phyloP scores from a whole-genome alignment of 2,329 filamentous ascomycete species.

The Colletotrichum sp. region DNA sequence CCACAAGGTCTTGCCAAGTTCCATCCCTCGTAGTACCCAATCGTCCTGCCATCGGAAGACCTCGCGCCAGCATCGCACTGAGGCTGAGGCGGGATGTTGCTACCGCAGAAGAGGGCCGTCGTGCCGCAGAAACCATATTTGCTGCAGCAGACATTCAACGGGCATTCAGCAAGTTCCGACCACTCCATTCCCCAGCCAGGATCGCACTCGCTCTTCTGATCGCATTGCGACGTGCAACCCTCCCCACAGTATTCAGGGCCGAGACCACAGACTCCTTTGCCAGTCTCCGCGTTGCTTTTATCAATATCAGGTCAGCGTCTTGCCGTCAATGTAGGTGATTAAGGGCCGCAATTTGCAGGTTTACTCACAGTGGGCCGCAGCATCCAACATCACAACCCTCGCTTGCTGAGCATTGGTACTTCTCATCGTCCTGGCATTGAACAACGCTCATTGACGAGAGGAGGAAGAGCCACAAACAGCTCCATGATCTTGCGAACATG shows the following conservation, averaged over 20 bases:
- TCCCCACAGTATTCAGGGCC: background rate
- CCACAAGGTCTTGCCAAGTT: background rate
- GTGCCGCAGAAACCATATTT: constrained; percentile 21
- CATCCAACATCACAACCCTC: background rate
- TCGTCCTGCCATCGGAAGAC: background rate
- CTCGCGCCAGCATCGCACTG: background rate
- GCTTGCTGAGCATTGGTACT: background rate
- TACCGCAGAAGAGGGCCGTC: constrained; percentile 19
- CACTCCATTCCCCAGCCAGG: constrained; percentile 33
- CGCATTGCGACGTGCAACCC: constrained; percentile 28
- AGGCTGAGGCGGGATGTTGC: background rate
- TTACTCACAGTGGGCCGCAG: background rate
- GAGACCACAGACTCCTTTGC: background rate
- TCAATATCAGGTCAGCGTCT: background rate
- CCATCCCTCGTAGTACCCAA: constrained; percentile 37
- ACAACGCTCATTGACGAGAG: background rate
- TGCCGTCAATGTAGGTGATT: background rate
- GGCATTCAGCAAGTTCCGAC: constrained; percentile 29
- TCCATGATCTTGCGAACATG: background rate
- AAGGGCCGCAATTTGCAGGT: background rate
- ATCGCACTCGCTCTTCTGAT: constrained; percentile 32
- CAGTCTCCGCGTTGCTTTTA: background rate
- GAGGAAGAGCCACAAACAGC: background rate
- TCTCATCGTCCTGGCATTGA: background rate
- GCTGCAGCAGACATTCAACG: constrained; percentile 37